Conservation (phyloP, 345 rosid genomes). For the Brassica incana region DNA sequence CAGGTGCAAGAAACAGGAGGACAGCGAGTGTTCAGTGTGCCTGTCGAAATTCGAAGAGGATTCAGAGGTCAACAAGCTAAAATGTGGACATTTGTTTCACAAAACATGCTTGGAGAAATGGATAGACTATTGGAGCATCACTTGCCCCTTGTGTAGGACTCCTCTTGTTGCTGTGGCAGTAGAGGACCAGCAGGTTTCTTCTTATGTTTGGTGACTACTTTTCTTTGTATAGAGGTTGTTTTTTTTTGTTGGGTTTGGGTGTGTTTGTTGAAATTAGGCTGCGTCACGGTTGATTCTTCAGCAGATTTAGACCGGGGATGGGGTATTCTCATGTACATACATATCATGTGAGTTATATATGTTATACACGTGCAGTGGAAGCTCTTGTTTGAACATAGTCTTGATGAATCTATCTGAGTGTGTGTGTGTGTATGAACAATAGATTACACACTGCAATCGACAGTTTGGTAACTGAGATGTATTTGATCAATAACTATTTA, state of each 20-base stretch:
- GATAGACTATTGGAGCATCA: constrained; percentile 66
- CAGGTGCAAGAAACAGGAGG: constrained; percentile 45
- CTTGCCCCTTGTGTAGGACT: constrained; percentile 76
- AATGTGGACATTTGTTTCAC: constrained; percentile 72
- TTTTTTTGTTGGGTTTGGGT: not conserved
- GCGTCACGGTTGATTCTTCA: constrained; percentile 30
- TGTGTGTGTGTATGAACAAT: too few relatives aligned
- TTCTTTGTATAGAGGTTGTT: not conserved
- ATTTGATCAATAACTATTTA: not conserved
- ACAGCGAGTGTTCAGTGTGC: constrained; percentile 69
- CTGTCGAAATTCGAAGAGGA: constrained; percentile 54
- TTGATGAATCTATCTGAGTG: not conserved
- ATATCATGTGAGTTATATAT: constrained; percentile 32
- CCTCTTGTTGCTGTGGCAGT: constrained; percentile 36
- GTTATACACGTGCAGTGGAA: not conserved
- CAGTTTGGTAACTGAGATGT: not conserved
- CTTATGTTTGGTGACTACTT: constrained; percentile 49
- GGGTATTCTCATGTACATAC: not conserved
- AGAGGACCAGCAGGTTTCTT: constrained; percentile 14
- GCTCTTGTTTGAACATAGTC: not conserved
- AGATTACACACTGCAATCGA: not conserved
- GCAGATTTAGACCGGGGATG: constrained; percentile 37
- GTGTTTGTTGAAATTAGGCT: constrained; percentile 26
- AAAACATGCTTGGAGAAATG: constrained; percentile 77
- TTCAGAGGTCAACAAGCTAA: constrained; percentile 62